These are phyloP conservation scores for Cryptococcus sp. DNA, from an alignment of 1,284 basidiomycete genomes.

Conservation along the genomic window DNA sequence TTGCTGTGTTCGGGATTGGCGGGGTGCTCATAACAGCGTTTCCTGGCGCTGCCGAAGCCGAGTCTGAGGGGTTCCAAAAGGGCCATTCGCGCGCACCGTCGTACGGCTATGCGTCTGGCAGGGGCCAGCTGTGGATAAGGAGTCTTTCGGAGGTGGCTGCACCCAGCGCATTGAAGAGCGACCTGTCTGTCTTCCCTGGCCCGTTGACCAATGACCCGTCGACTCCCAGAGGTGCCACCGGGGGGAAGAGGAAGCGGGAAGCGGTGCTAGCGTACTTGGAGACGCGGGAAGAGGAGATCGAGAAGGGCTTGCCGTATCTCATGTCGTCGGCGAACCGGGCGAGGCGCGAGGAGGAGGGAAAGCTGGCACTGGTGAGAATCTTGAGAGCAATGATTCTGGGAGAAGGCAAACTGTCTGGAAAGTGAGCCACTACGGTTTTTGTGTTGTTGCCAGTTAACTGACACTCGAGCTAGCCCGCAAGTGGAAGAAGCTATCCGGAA, in stretches of 20 bases:
- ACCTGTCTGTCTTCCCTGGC: slow-evolving; percentile 68
- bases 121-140: slow-evolving; percentile 65
- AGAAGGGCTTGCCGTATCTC: slow-evolving; percentile 70
- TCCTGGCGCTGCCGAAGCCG: slow-evolving; percentile 61
- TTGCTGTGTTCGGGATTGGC: slow-evolving; percentile 84
- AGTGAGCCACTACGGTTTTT: slow-evolving; percentile 53
- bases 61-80: slow-evolving; percentile 71
- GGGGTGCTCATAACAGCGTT: slow-evolving; percentile 83
- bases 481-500: slow-evolving; percentile 64
- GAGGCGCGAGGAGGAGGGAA: slow-evolving; percentile 69
- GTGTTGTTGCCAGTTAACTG: neutral
- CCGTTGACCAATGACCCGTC: slow-evolving; percentile 75
- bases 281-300: slow-evolving; percentile 70
- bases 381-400: slow-evolving; percentile 77
- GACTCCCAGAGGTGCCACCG: slow-evolving; percentile 59
- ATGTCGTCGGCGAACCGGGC: slow-evolving; percentile 48
- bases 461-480: slow-evolving; percentile 56
- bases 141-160: slow-evolving; percentile 66
- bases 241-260: slow-evolving; percentile 75
- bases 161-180: slow-evolving; percentile 60
- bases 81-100: slow-evolving; percentile 60
- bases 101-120: slow-evolving; percentile 56
- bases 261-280: slow-evolving; percentile 71
- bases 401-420: slow-evolving; percentile 77
- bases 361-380: slow-evolving; percentile 68